phyloP scores from a whole-genome alignment of 2,329 filamentous ascomycete species.

The Trichophyton simii region DNA sequence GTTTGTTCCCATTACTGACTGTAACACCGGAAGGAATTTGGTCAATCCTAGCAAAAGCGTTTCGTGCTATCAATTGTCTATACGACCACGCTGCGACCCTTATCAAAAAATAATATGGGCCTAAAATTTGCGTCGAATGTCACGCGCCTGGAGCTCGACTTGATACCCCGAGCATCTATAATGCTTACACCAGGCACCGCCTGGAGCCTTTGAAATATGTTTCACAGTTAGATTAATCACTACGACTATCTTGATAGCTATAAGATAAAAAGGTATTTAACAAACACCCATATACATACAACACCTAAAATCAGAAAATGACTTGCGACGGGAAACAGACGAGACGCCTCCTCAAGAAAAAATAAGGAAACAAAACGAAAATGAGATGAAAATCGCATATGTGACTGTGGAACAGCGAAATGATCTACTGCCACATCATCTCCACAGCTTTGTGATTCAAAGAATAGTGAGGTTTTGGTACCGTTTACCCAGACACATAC shows the following conservation, averaged over 20 bases:
- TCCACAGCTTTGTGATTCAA: neutral
- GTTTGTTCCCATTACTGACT: too few species aligned
- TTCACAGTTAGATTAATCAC: neutral
- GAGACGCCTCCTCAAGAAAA: neutral
- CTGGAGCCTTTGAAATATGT: too few species aligned
- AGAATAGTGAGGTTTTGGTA: neutral
- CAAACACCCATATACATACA: neutral
- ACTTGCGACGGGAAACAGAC: neutral
- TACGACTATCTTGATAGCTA: neutral
- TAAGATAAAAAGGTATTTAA: neutral
- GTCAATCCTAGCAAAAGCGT: too few species aligned
- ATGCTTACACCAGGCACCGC: too few species aligned
- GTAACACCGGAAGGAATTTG: too few species aligned
- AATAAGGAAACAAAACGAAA: neutral
- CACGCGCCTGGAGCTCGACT: too few species aligned
- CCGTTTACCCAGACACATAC: neutral
- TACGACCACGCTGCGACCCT: too few species aligned
- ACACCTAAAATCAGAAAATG: neutral
- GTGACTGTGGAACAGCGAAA: neutral
- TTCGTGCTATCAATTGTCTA: too few species aligned
- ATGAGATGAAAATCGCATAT: neutral
- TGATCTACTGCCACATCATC: neutral
- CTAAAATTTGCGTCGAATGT: too few species aligned
- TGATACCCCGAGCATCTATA: too few species aligned
- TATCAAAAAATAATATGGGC: too few species aligned